Evolutionary conservation across 2,329 filamentous ascomycete species (phyloP), one percentile per base, ranked within the genome.

Genomic region (Colletotrichum cereale): DNA sequence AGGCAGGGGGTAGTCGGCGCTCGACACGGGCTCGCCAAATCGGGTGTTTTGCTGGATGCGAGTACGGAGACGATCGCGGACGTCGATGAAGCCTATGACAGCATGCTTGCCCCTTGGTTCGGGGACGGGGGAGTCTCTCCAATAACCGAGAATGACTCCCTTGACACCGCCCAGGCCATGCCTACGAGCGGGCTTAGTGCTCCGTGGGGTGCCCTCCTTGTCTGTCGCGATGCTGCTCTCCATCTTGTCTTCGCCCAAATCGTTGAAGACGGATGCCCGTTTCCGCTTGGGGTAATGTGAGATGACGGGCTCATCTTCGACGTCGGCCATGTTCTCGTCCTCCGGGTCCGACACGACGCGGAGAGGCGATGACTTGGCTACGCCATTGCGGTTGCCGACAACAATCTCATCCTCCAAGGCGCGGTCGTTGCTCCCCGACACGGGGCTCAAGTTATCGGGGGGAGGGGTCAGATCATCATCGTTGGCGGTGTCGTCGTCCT

Each of bases 71-170:
- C 89, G 84, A 65, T 91, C 89, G 24, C 88, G 82, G 14, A 88
- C 82, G 72, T 91, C 89, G 60, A 91, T 90, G 71, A 91, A 91
- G 6, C 89, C 89, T 60, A 89, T 86, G 0, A 91, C 87, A 0
- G 85, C 84, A 76, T 91, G 89, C 76, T 89, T 90, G 18, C 84
- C 83, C 2, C 80, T 79, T 10, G 82, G 79, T 18, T 85, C 79
- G 0, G 86, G 84, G 0, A 88, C 85, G 4, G 81, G 80, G 0
- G 89, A 91, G 60, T 90, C 87, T 62, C 89, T 84, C 89, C 89
- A 91, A 64, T 88, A 86, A 2, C 89, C 89, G 10, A 91, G 81
- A 6, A 86, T 77, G 6, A 88, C 83, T 5, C 84, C 83, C 73
- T 87, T 88, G 29, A 82, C 79, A 16, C 77, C 79, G 21, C 76